These are phyloP conservation scores for Blakeslea trispora DNA, from an alignment of 371 early-diverging fungal species.

Conservation along the genomic window DNA sequence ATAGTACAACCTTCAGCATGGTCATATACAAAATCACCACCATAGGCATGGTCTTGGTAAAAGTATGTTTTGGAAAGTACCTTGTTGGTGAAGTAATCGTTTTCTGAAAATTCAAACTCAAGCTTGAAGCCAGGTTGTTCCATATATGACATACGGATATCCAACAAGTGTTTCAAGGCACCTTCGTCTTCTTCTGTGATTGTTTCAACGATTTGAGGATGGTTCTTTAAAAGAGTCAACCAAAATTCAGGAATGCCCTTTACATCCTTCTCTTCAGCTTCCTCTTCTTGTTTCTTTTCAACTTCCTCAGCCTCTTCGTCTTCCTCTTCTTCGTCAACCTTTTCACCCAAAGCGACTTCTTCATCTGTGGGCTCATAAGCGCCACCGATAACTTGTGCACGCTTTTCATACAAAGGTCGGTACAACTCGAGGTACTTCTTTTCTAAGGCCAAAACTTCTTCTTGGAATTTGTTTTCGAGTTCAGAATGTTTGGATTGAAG, in stretches of 20 bases:
- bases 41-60: slow-evolving; percentile 71
- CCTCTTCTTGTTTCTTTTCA: slow-evolving; percentile 33
- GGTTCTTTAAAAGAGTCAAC: slow-evolving; percentile 89
- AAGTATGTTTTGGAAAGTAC: slow-evolving; percentile 90
- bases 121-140: slow-evolving; percentile 89
- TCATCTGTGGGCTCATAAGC: slow-evolving; percentile 84
- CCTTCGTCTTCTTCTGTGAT: slow-evolving; percentile 90
- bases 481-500: slow-evolving; percentile 82
- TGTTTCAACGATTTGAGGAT: slow-evolving; percentile 74
- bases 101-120: slow-evolving; percentile 89
- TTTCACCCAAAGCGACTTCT: slow-evolving; percentile 71
- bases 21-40: slow-evolving; percentile 85
- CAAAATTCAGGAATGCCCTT: slow-evolving; percentile 90
- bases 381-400: slow-evolving; percentile 78
- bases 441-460: slow-evolving; percentile 90
- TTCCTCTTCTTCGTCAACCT: slow-evolving; percentile 58
- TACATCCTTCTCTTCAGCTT: slow-evolving; percentile 46
- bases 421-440: slow-evolving; percentile 90
- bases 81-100: slow-evolving; percentile 87
- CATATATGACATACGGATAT: slow-evolving; percentile 84
- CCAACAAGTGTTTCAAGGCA: slow-evolving; percentile 79
- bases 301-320: slow-evolving; percentile 42
- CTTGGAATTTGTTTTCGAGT: slow-evolving; percentile 84
- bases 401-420: slow-evolving; percentile 88
- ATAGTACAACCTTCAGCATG: slow-evolving; percentile 88